phyloP scores from a whole-genome alignment of 495 filamentous ascomycete species.

The Penicillium robsamsonii region DNA sequence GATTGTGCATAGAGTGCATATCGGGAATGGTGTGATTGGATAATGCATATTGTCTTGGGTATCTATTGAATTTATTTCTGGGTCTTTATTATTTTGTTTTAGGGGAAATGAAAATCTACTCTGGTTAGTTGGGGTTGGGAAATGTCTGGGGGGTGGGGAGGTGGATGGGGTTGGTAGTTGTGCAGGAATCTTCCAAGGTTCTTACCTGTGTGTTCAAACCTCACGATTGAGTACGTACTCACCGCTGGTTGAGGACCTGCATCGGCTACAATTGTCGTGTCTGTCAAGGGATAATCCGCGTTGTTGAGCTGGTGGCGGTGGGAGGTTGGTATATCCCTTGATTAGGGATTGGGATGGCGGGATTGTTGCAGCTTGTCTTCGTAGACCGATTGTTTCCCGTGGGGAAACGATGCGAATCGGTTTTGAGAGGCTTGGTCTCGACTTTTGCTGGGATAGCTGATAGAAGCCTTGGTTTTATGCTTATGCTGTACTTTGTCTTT shows the following conservation, averaged over 20 bases:
- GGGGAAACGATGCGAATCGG: background rate
- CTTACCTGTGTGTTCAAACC: background rate
- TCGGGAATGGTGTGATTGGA: background rate
- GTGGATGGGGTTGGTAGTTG: conserved; percentile 1
- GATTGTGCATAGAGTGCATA: background rate
- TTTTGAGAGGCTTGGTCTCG: background rate
- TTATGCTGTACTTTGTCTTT: background rate
- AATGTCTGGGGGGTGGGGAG: background rate
- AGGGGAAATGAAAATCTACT: background rate
- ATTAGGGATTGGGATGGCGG: conserved; percentile 4
- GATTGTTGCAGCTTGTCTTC: background rate
- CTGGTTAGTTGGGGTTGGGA: conserved; percentile 5
- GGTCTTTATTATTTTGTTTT: background rate
- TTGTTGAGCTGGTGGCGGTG: conserved; percentile 4
- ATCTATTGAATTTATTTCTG: background rate
- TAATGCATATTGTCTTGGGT: background rate
- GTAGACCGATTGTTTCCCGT: conserved; percentile 19
- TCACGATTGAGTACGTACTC: conserved; percentile 1
- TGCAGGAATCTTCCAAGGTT: conserved; percentile 1
- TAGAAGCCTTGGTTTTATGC: background rate
- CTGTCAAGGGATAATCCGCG: conserved; percentile 5
- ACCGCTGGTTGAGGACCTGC: conserved; percentile 7
- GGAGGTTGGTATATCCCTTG: conserved; percentile 15
- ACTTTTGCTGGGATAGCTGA: background rate
- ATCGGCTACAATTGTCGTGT: background rate